Evolutionary conservation across 805 yeast genomes (phyloP).

Genomic region (Saccharomycopsis olivae): DNA sequence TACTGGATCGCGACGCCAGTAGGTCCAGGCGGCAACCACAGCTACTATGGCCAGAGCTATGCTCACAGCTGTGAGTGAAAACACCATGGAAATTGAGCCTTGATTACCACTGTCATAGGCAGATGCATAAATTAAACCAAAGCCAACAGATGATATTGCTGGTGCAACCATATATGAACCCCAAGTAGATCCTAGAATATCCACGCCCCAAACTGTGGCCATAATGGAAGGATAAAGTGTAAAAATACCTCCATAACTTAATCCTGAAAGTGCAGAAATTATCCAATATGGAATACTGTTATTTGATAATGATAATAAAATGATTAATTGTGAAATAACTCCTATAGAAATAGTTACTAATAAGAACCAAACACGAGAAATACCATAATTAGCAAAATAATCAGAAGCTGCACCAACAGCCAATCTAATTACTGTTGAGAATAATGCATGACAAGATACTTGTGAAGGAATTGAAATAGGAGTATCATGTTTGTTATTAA

Average conservation of each 20-base stretch:
- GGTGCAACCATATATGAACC: slow-evolving; percentile 85
- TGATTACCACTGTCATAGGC: slow-evolving; percentile 39
- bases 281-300: slow-evolving; percentile 19
- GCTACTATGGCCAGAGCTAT: slow-evolving; percentile 4
- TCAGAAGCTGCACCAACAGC: slow-evolving; percentile 63
- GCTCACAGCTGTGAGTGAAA: slow-evolving; percentile 9
- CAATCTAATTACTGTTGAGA: slow-evolving; percentile 64
- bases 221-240: slow-evolving; percentile 81
- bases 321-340: slow-evolving; percentile 26
- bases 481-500: slow-evolving; percentile 19
- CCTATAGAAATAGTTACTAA: slow-evolving; percentile 27
- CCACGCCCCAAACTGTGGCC: slow-evolving; percentile 79
- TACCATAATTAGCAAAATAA: slow-evolving; percentile 28
- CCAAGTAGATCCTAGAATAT: slow-evolving; percentile 85
- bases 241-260: slow-evolving; percentile 72
- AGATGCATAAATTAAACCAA: slow-evolving; percentile 60
- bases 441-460: slow-evolving; percentile 51
- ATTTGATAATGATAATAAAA: slow-evolving; percentile 19
- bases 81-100: slow-evolving; percentile 3
- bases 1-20: too few species aligned
- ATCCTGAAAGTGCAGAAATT: slow-evolving; percentile 44
- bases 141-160: slow-evolving; percentile 64
- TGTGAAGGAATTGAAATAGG: slow-evolving; percentile 27
- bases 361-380: slow-evolving; percentile 26
- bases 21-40: slow-evolving; percentile 9